phyloP scores from a whole-genome alignment of 2,329 filamentous ascomycete species.

The Aureobasidium melanogenum region DNA sequence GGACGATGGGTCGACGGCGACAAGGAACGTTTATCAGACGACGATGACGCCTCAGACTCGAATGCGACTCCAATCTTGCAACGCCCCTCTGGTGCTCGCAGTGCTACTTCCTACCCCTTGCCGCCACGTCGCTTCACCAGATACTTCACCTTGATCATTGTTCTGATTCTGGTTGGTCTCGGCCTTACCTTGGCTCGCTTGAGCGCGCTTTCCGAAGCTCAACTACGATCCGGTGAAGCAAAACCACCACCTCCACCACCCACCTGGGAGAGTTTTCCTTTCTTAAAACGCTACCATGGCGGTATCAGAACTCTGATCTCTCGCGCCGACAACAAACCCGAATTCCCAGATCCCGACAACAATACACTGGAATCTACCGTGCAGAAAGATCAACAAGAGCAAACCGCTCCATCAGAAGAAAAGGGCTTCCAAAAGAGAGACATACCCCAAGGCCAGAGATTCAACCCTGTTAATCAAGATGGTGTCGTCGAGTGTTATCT shows the following conservation, averaged over 20 bases:
- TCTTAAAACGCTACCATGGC: slow-evolving; percentile 82
- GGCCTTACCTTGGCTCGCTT: slow-evolving; percentile 60
- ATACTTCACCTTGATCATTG: slow-evolving; percentile 66
- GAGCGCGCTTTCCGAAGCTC: slow-evolving; percentile 35
- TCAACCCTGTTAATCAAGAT: slow-evolving; percentile 58
- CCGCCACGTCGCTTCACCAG: slow-evolving; percentile 57
- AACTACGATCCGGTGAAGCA: slow-evolving; percentile 43
- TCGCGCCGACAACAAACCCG: slow-evolving; percentile 58
- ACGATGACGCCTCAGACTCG: slow-evolving; percentile 14
- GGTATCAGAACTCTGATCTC: slow-evolving; percentile 66
- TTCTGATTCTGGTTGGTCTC: slow-evolving; percentile 63
- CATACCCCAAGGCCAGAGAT: slow-evolving; percentile 33
- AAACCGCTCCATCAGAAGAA: slow-evolving; percentile 19
- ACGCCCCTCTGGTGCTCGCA: slow-evolving; percentile 16
- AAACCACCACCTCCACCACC: slow-evolving; percentile 56
- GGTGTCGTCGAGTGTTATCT: slow-evolving; percentile 69
- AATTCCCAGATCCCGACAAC: slow-evolving; percentile 65
- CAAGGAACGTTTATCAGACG: slow-evolving; percentile 11
- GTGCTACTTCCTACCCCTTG: slow-evolving; percentile 25
- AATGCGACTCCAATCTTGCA: slow-evolving; percentile 24
- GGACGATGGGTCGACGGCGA: slow-evolving; percentile 12
- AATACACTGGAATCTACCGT: slow-evolving; percentile 41
- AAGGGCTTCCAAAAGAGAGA: slow-evolving; percentile 25
- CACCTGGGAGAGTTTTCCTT: slow-evolving; percentile 79
- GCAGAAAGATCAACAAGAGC: slow-evolving; percentile 24